Evolutionary conservation across 495 filamentous ascomycete genomes (phyloP).

Genomic region (Chaetomium cochliodes): DNA sequence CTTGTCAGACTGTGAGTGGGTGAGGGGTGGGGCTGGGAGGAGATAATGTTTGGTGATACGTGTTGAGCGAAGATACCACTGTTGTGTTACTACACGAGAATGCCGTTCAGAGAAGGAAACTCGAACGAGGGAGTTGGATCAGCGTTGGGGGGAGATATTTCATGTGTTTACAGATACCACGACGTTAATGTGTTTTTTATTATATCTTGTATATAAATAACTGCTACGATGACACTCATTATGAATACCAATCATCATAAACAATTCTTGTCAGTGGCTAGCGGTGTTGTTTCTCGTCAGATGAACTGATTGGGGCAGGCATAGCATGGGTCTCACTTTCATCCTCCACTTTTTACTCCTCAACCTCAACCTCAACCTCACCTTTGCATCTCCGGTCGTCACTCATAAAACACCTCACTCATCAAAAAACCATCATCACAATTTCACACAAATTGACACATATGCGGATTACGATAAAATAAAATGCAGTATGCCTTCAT

Average conservation of each 20-base stretch:
- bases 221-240: neutral
- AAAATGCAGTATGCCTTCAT: neutral
- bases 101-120: no score
- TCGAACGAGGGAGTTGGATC: neutral
- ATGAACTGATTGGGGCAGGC: neutral
- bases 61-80: constrained; percentile 8
- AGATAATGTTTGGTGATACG: neutral
- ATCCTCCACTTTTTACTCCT: constrained; percentile 4
- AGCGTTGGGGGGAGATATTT: neutral
- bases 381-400: neutral
- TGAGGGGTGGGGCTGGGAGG: neutral
- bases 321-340: neutral
- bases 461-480: no score
- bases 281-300: neutral
- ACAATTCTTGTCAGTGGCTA: neutral
- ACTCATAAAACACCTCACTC: no score
- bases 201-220: neutral
- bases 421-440: no score
- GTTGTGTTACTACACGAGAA: neutral
- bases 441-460: no score
- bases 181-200: constrained; percentile 9
- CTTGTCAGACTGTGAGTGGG: neutral
- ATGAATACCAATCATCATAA: neutral
- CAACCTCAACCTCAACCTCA: neutral
- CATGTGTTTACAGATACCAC: constrained; percentile 8